Evolutionary conservation across 1,139 yeast species (phyloP).

Genomic region (Lodderomyces beijingensis): DNA sequence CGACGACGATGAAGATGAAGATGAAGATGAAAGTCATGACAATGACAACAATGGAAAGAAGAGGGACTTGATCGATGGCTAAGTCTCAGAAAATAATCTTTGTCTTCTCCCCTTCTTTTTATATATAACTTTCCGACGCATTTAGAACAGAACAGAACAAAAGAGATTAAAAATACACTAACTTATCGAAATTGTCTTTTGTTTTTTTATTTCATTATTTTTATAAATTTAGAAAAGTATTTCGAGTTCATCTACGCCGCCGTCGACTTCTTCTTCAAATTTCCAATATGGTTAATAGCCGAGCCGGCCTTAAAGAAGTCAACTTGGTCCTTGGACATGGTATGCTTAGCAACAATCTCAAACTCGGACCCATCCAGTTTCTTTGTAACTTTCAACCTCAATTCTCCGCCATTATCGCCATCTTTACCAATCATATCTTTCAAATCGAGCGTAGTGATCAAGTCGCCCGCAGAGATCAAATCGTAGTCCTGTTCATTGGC

Average conservation of each 20-base stretch:
- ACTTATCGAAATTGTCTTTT: too few relatives aligned
- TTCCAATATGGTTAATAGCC: conserved; percentile 90
- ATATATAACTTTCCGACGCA: conserved; percentile 1
- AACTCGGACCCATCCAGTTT: conserved; percentile 53
- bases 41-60: conserved; percentile 25
- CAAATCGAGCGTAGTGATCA: conserved; percentile 72
- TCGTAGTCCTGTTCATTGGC: conserved; percentile 89
- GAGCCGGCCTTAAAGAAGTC: conserved; percentile 97
- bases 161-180: not conserved
- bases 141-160: not conserved
- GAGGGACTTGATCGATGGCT: conserved; percentile 52
- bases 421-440: conserved; percentile 71
- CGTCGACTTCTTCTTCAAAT: conserved; percentile 41
- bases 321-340: conserved; percentile 94
- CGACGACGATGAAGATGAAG: conserved; percentile 52
- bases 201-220: too few relatives aligned
- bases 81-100: too few relatives aligned
- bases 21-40: conserved; percentile 19
- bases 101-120: too few relatives aligned
- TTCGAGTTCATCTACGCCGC: too few relatives aligned
- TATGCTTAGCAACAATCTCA: conserved; percentile 76
- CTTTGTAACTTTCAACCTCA: conserved; percentile 71
- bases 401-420: conserved; percentile 83
- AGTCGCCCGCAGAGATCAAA: conserved; percentile 69
- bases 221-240: too few relatives aligned